A percentile compares a stretch with the other conserved stretches of the same genome.
Evolutionary conservation across 352 stramenopile species (phyloP).

Genomic region (Pseudoperonospora humuli): DNA sequence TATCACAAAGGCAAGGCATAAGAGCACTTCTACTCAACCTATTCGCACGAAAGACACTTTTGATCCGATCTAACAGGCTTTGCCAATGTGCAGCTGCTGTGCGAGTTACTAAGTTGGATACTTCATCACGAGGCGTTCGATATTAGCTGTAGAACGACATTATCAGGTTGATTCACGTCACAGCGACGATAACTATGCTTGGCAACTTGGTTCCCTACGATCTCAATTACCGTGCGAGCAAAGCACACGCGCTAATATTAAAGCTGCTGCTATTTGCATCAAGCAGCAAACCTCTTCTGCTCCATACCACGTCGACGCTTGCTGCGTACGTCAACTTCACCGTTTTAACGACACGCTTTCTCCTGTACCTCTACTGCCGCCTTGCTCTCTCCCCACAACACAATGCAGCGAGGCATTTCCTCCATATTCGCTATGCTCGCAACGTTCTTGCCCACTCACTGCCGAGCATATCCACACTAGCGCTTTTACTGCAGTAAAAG

Average conservation of each 20-base stretch:
- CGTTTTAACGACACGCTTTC: background rate
- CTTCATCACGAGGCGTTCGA: conserved; percentile 10
- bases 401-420: background rate
- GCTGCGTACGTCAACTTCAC: background rate
- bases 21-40: too few relatives aligned
- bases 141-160: conserved; percentile 23
- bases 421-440: background rate
- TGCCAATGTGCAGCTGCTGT: too few relatives aligned
- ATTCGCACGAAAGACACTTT: too few relatives aligned
- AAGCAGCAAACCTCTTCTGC: background rate
- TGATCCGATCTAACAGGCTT: too few relatives aligned
- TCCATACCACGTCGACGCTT: background rate
- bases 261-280: background rate
- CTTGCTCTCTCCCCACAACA: background rate
- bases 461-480: background rate
- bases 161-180: conserved; percentile 17
- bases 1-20: too few relatives aligned
- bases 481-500: too few relatives aligned
- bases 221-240: conserved; percentile 15
- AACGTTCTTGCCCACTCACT: background rate
- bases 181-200: background rate
- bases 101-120: background rate
- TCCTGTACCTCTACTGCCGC: background rate
- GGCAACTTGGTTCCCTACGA: conserved; percentile 14
- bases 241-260: conserved; percentile 1